Conservation (phyloP, 2,329 filamentous ascomycete species). For the Amauroascus niger region DNA sequence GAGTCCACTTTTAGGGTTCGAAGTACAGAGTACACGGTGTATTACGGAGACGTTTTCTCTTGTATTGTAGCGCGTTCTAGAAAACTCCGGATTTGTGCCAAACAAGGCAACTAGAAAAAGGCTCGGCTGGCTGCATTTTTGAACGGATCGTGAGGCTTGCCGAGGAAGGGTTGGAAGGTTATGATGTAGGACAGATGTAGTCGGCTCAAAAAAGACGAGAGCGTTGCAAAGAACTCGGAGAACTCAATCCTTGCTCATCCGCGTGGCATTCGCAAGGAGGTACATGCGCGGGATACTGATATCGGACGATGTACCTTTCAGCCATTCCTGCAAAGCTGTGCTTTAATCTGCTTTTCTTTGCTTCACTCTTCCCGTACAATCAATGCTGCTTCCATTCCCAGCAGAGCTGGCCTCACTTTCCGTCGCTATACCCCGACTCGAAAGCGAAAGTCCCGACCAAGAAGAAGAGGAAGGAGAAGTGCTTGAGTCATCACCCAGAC, state of each 20-base stretch:
- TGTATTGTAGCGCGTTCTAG: constrained; percentile 2
- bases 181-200: constrained; percentile 3
- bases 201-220: background rate
- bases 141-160: constrained; percentile 1
- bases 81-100: constrained; percentile 1
- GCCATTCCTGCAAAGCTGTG: background rate
- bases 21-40: background rate
- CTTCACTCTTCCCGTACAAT: background rate
- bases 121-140: constrained; percentile 6
- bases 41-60: background rate
- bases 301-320: background rate
- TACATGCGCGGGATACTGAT: background rate
- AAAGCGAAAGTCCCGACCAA: background rate
- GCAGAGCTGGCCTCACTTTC: background rate
- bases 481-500: background rate
- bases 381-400: background rate
- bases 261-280: constrained; percentile 1
- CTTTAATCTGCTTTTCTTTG: background rate
- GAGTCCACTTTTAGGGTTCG: background rate
- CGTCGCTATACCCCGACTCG: background rate
- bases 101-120: background rate
- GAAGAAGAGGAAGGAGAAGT: constrained; percentile 1
- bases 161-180: background rate
- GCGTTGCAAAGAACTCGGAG: background rate
- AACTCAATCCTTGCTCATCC: constrained; percentile 1